A percentile compares a stretch with the other conserved stretches of the same genome.
Conservation (phyloP, 78 protist genomes). For the Capsaspora owczarzaki region DNA sequence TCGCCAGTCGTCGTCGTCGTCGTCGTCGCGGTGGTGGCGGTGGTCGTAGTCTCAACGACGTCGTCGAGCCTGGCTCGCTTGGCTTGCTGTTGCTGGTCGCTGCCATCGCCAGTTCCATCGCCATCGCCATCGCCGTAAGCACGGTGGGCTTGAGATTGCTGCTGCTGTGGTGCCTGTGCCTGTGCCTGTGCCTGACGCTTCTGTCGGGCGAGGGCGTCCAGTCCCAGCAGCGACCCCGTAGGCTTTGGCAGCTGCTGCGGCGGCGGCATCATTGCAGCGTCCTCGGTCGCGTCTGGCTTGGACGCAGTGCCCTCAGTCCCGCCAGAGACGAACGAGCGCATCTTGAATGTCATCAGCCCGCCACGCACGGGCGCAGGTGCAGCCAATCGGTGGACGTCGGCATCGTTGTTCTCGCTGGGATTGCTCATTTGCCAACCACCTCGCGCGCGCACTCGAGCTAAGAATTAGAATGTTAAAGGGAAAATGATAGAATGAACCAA, state of each 20-base stretch:
- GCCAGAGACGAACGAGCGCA: too few relatives aligned
- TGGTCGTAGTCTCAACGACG: background rate
- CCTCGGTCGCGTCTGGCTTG: too few relatives aligned
- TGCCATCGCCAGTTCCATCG: background rate
- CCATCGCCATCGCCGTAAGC: background rate
- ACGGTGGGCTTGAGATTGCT: background rate
- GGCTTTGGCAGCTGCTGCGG: background rate
- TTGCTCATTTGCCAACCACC: too few relatives aligned
- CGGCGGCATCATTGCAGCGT: too few relatives aligned
- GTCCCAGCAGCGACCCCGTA: constrained; percentile 14
- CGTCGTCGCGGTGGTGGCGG: background rate
- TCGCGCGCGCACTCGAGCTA: too few relatives aligned
- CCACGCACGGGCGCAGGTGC: too few relatives aligned
- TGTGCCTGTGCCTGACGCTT: background rate
- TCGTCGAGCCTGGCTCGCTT: background rate
- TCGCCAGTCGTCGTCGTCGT: background rate
- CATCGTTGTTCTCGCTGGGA: too few relatives aligned
- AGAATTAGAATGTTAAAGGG: too few relatives aligned
- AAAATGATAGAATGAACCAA: too few relatives aligned
- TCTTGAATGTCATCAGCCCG: too few relatives aligned
- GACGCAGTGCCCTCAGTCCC: too few relatives aligned
- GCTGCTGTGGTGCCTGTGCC: background rate
- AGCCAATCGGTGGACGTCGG: too few relatives aligned
- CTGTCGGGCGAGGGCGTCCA: constrained; percentile 6
- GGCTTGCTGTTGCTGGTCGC: background rate